phyloP scores from a whole-genome alignment of 768 basidiomycete genomes.

The Clitopilus passeckerianus region DNA sequence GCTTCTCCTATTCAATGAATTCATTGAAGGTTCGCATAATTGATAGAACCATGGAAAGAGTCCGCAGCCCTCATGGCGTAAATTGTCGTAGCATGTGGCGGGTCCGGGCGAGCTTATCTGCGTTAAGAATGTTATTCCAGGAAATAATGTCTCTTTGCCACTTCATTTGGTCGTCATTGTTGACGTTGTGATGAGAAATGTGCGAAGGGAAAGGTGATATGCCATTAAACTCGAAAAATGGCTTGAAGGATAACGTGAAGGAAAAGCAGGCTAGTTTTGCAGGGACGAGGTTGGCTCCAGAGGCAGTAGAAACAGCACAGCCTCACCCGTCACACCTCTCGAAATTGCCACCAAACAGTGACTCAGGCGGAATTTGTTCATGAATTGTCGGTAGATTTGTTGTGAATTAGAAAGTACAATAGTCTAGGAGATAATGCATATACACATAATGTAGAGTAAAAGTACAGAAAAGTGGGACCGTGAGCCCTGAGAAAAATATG shows the following conservation, averaged over 20 bases:
- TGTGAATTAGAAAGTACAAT: neutral
- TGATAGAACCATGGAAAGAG: too few species aligned
- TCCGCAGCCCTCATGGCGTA: too few species aligned
- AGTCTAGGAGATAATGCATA: neutral
- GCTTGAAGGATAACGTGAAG: too few species aligned
- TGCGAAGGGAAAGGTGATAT: neutral
- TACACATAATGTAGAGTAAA: neutral
- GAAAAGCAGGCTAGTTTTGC: too few species aligned
- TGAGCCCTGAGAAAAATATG: neutral
- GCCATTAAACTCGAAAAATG: too few species aligned
- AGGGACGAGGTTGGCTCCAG: too few species aligned
- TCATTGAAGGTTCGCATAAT: too few species aligned
- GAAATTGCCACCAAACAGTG: too few species aligned
- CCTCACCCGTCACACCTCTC: too few species aligned
- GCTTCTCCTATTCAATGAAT: too few species aligned
- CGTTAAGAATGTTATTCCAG: neutral
- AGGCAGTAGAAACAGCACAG: too few species aligned
- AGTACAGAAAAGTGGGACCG: neutral
- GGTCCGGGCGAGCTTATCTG: neutral
- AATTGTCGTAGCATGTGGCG: too few species aligned
- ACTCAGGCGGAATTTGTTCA: neutral
- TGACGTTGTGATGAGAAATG: neutral
- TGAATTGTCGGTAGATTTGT: neutral
- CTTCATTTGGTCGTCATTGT: neutral
- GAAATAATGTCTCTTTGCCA: neutral